Base-by-base conservation (phyloP, 352 stramenopile species). In the Pythium pyrilobum region DNA sequence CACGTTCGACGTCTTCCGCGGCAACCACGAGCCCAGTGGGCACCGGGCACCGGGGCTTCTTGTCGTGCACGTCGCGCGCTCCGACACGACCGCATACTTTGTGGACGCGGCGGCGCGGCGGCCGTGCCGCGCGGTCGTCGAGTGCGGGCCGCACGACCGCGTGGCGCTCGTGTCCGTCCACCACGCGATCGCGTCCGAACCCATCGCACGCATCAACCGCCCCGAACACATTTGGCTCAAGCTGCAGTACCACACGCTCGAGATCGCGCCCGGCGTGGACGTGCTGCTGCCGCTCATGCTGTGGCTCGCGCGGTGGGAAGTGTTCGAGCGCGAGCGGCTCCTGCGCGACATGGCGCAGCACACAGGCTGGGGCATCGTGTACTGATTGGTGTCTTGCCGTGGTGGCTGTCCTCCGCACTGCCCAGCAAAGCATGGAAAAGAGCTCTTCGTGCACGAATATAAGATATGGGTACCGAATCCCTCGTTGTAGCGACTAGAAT, bases 1-100 rank as follows among this genome's bases (percentile, higher is more conserved):
- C 9, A n/a, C 34, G n/a, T 54, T 54, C 11, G 47, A 54, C 47
- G 47, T 54, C 8, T 54, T 45, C 37, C 16, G 28, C 1, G 47
- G 47, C 2, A 3, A 8, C 9, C 33, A 45, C 25, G 23, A 37
- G 36, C 47, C 18, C n/a, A 31, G 34, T 3, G 21, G 31, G 4
- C 44, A 54, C 24, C 47, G 47, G 15, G 31, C 21, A 24, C 34
- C 47, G 3, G 47, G 47, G 5, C 47, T 36, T 15, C 36, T 54
- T 24, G 24, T 54, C 11, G 37, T 54, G 7, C 34, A 54, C 25
- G 33, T 34, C 7, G 25, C 34, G 15, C 45, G 34, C 25, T 13
- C 33, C 16, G 34, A 54, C 16, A 34, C 33, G 13, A 54, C 47
- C 0, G 37, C 45, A 9, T 54, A 54, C n/a, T 54, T 54, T 20